Evolutionary conservation across 73 alveolate genomes (phyloP), one percentile per base, ranked within the genome.

Genomic region (Paramecium sonneborni): DNA sequence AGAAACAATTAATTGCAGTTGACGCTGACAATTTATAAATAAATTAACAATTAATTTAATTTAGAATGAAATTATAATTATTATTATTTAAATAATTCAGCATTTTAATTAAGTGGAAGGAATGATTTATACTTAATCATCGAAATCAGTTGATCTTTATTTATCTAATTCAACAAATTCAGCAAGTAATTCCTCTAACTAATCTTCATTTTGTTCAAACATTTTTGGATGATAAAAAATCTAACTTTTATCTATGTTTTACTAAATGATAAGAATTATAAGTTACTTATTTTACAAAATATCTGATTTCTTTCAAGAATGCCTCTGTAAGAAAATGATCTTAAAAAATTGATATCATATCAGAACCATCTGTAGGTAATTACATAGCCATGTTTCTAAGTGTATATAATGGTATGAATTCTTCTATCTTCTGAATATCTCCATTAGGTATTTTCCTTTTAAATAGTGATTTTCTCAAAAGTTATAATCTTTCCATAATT

Each of bases 401-500:
- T 14, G 46, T 62, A 26, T 26, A 62, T 11, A 62, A 30, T 1
- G 84, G 84, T 23, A 62, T 62, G 44, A 62, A 62, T 30, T 62
- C 84, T 30, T 62, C 84, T 26, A 62, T 52, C 18, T 52, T 18
- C 8, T 52, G 14, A 1, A 52, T 32, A 4, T 62, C 84, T 23
- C 48, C 44, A 32, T 30, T 32, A 9, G 44, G 39, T 21, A 30
- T 30, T 62, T 32, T 62, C 46, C 24, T 62, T 62, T 62, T 62
- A 62, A 30, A 32, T 26, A 62, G 43, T 1, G 84, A 62, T 62
- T 62, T 62, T 26, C 84, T 9, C 6, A 62, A 62, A 62, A 62
- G 84, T 26, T 30, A 30, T 30, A 62, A 62, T 32, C 84, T 62
- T 62, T 62, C 84, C 84, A 62, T 62, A 62, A 62, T 21, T 24